Evolutionary conservation across 345 rosid genomes (phyloP), one percentile per base, ranked within the genome.

Genomic region (Iberis pinnata): DNA sequence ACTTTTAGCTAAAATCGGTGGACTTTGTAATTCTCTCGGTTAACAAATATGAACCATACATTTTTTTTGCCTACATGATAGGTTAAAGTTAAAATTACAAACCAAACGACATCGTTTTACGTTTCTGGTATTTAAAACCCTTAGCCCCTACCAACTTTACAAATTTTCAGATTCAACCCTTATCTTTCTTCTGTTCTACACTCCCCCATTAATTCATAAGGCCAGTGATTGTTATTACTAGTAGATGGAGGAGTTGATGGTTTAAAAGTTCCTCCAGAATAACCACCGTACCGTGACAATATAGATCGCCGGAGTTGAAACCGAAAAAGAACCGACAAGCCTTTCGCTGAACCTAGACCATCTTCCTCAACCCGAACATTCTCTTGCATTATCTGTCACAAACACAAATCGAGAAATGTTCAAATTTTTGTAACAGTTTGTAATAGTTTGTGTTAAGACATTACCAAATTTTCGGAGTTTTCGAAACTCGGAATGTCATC

Each of bases 331-430:
- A 87, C 75, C 14, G 85, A 76, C 73, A 82, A 78, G 72, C 88
- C 73, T 73, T 80, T 78, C 51, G 76, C 72, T 37, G 71, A 66
- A 26, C 95, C 85, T 37, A 53, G 53, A 62, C 76, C 43, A 39
- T 77, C 76, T 8, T 79, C 80, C 5, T 76, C 68, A 8, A 78
- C 81, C 87, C 78, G 70, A 43, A 87, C 73, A 60, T 76, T 79
- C 44, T 88, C 95, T 43, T 82, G 84, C 92, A 84, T 84, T 53
- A 79, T 36, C 96, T 90, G 75, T 63, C 47, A 62, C 64, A 25
- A 6, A 43, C n/a, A 41, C 19, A 43, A 58, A 0, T 22, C 14
- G 5, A 19, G 37, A 20, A 13, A 8, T 18, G 38, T 12, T 49
- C 2, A 5, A 12, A n/a, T n/a, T n/a, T n/a, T n/a, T n/a, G n/a